Percentiles rank a stretch among this genome's conserved stretches.
Evolutionary conservation across 2,329 filamentous ascomycete species (phyloP).

Genomic region (Ascochyta rabiei): DNA sequence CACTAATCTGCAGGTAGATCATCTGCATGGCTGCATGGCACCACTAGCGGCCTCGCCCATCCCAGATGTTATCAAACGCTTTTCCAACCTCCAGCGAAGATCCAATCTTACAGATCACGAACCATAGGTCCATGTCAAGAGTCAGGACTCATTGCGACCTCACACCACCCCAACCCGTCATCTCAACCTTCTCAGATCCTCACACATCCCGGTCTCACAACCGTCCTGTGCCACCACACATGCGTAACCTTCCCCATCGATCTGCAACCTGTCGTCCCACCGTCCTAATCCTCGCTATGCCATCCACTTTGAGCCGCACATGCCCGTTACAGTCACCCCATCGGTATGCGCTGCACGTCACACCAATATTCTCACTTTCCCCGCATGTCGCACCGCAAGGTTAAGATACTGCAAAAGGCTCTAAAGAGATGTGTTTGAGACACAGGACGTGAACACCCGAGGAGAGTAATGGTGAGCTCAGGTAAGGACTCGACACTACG

Average conservation of each 20-base stretch:
- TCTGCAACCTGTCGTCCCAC: conserved; percentile 12
- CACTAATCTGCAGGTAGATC: conserved; percentile 12
- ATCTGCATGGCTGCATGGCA: conserved; percentile 17
- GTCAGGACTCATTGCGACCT: neutral
- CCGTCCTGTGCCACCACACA: conserved; percentile 7
- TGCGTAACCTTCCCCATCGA: conserved; percentile 13
- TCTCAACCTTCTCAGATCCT: neutral
- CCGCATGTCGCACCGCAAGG: conserved; percentile 16
- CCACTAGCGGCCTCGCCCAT: conserved; percentile 10
- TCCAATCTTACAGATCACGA: conserved; percentile 2
- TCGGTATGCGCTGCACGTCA: conserved; percentile 13
- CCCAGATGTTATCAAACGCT: conserved; percentile 10
- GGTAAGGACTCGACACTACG: neutral
- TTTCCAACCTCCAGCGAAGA: neutral
- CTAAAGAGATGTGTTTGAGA: conserved; percentile 8
- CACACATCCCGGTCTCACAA: conserved; percentile 4
- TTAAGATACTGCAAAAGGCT: conserved; percentile 13
- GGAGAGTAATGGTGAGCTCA: neutral
- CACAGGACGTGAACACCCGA: neutral
- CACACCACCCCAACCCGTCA: neutral
- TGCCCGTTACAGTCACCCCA: conserved; percentile 7
- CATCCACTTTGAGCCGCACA: conserved; percentile 20
- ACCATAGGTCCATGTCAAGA: neutral
- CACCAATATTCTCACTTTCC: conserved; percentile 24
- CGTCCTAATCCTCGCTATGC: conserved; percentile 14